Evolutionary conservation across 2,329 filamentous ascomycete species (phyloP), one percentile per base, ranked within the genome.

Genomic region (Colletotrichum tropicale): DNA sequence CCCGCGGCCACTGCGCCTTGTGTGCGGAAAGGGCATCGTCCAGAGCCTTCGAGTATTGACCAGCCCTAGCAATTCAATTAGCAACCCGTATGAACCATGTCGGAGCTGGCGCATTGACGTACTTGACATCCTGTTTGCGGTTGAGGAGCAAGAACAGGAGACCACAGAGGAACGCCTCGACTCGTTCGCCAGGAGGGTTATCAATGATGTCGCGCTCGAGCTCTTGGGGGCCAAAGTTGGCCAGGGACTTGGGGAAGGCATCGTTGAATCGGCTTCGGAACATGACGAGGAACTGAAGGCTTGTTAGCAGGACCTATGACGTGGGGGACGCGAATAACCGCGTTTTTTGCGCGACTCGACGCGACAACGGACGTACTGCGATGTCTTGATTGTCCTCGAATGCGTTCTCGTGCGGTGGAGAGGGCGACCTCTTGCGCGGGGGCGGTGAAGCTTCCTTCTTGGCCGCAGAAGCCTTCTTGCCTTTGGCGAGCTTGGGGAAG

Each of bases 51-150:
- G 94, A 93, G 84, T 98, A 98, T 84, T 99, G 97, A 67, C 95
- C 96, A 80, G 94, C 92, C 85, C 97, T 99, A 79, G 76, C 73
- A 76, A 16, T 26, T 38, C 52, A 61, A 32, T 77, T 65, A 76
- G 71, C 60, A 66, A 71, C 15, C 28, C 10, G 18, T 48, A 10
- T 28, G 26, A 12, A 58, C 43, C 58, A n/a, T 56, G 24, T 32
- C 9, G 58, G 36, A 18, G 26, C 12, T 21, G 68, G 58, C 68
- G 58, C 74, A 38, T 61, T 64, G 21, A 76, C 95, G 86, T 91
- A 98, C 97, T 99, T 98, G 83, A 98, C 95, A 86, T 98, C 96
- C 84, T 99, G 98, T 89, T 99, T 98, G 85, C 97, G 93, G 85
- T 99, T 99, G 81, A 99, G 89, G 71, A 98, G 91, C 80, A 99